phyloP scores from a whole-genome alignment of 352 stramenopile species.

The Pythium myriotylum region DNA sequence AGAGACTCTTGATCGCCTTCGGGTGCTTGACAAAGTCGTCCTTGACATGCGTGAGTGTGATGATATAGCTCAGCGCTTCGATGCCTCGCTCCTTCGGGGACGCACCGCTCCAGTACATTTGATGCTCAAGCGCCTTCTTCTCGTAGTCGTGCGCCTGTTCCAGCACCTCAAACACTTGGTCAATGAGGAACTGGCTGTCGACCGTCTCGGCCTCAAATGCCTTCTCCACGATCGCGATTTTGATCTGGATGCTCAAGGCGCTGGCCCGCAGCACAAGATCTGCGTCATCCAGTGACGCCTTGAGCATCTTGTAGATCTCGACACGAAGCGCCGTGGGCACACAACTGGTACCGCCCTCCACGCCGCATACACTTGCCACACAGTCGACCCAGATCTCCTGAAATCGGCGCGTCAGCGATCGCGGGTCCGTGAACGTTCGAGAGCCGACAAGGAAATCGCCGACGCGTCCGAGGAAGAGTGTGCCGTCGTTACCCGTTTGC shows the following conservation, averaged over 20 bases:
- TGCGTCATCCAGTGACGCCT: slow-evolving; percentile 61
- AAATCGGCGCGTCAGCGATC: slow-evolving; percentile 51
- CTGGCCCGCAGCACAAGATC: slow-evolving; percentile 78
- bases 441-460: slow-evolving; percentile 69
- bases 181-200: slow-evolving; percentile 66
- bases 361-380: slow-evolving; percentile 75
- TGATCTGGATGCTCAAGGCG: slow-evolving; percentile 82
- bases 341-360: slow-evolving; percentile 67
- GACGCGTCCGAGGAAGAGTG: slow-evolving; percentile 48
- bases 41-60: slow-evolving; percentile 83
- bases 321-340: slow-evolving; percentile 66
- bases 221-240: slow-evolving; percentile 84
- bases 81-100: slow-evolving; percentile 82
- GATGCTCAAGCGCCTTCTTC: slow-evolving; percentile 35
- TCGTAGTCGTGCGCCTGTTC: slow-evolving; percentile 62
- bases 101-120: slow-evolving; percentile 67
- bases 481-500: slow-evolving; percentile 63
- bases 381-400: slow-evolving; percentile 85
- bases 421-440: slow-evolving; percentile 42
- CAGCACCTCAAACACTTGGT: slow-evolving; percentile 76
- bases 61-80: slow-evolving; percentile 83
- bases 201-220: slow-evolving; percentile 64
- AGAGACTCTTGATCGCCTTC: slow-evolving; percentile 66
- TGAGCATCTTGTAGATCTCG: slow-evolving; percentile 80
- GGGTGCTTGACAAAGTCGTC: slow-evolving; percentile 68